Percentiles rank a stretch among this genome's conserved stretches.
phyloP scores from a whole-genome alignment of 768 basidiomycete genomes.

The Paxillus rubicundulus region DNA sequence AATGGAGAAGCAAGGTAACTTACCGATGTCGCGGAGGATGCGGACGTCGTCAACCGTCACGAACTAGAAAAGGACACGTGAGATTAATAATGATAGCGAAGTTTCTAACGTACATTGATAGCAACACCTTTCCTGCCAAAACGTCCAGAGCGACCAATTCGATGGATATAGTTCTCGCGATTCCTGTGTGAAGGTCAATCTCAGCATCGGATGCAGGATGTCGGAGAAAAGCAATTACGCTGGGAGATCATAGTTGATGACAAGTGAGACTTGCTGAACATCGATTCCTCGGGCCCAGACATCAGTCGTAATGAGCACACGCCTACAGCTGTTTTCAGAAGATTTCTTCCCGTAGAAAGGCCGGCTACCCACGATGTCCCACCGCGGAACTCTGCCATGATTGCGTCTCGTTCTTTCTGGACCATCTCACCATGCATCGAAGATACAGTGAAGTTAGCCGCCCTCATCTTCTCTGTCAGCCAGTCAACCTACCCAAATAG shows the following conservation, averaged over 20 bases:
- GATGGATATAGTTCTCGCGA: conserved; percentile 99
- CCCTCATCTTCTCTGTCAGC: conserved; percentile 98
- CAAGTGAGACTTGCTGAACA: conserved; percentile 95
- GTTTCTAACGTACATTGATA: conserved; percentile 74
- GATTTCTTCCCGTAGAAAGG: conserved; percentile 1
- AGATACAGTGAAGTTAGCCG: conserved; percentile 98
- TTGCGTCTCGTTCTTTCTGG: conserved; percentile 92
- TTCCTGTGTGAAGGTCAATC: conserved; percentile 47
- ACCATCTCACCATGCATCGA: conserved; percentile 97
- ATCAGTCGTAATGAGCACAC: conserved; percentile 93
- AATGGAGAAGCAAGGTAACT: conserved; percentile 24
- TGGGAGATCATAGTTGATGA: conserved; percentile 96
- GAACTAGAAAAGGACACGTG: conserved; percentile 49
- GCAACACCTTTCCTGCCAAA: conserved; percentile 99
- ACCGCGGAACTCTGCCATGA: conserved; percentile 95
- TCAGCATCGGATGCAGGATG: conserved; percentile 11
- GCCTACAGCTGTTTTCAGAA: conserved; percentile 43
- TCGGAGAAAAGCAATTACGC: conserved; percentile 53
- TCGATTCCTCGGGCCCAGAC: conserved; percentile 99
- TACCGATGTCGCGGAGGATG: conserved; percentile 95
- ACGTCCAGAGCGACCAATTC: conserved; percentile 97
- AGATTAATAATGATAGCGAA: conserved; percentile 7
- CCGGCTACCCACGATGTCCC: conserved; percentile 72
- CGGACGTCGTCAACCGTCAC: conserved; percentile 95
- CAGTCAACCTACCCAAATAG: conserved; percentile 73